A percentile compares a stretch with the other conserved stretches of the same genome.
phyloP scores from a whole-genome alignment of 2,329 filamentous ascomycete species.

The Fusarium continuum region DNA sequence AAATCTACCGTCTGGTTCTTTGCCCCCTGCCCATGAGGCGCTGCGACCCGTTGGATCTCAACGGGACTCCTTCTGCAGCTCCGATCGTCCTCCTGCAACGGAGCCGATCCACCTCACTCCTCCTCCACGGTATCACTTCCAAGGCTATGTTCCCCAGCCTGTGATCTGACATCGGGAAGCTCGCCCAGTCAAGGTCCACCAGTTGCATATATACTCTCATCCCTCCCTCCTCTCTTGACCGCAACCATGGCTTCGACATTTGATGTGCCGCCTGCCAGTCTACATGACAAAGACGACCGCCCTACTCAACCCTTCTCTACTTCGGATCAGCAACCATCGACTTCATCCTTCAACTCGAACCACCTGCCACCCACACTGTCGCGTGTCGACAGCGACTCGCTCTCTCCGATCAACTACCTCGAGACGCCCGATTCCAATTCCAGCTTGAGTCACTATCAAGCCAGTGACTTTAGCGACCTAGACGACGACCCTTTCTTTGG shows the following conservation, averaged over 20 bases:
- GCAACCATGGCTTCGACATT: constrained; percentile 57
- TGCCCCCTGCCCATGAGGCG: constrained; percentile 4
- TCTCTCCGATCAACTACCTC: constrained; percentile 46
- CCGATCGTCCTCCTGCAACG: constrained; percentile 20
- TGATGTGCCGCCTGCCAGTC: constrained; percentile 52
- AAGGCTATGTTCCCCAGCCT: constrained; percentile 47
- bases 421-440: constrained; percentile 62
- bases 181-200: constrained; percentile 37
- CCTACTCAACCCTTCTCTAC: constrained; percentile 43
- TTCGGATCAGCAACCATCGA: constrained; percentile 39
- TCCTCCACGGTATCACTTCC: constrained; percentile 25
- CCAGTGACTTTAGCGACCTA: constrained; percentile 59
- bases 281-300: constrained; percentile 48
- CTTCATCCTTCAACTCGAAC: constrained; percentile 50
- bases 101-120: constrained; percentile 31
- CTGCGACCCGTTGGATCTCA: constrained; percentile 15
- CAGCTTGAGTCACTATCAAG: constrained; percentile 58
- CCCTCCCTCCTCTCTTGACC: constrained; percentile 31
- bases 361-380: constrained; percentile 57
- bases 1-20: neutral
- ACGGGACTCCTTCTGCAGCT: constrained; percentile 25
- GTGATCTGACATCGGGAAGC: constrained; percentile 45
- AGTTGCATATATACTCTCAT: constrained; percentile 49
- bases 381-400: constrained; percentile 46
- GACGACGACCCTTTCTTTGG: constrained; percentile 62